These are phyloP conservation scores for Scutellaria galericulata DNA, from an alignment of 257 asterid genomes.

Conservation along the genomic window DNA sequence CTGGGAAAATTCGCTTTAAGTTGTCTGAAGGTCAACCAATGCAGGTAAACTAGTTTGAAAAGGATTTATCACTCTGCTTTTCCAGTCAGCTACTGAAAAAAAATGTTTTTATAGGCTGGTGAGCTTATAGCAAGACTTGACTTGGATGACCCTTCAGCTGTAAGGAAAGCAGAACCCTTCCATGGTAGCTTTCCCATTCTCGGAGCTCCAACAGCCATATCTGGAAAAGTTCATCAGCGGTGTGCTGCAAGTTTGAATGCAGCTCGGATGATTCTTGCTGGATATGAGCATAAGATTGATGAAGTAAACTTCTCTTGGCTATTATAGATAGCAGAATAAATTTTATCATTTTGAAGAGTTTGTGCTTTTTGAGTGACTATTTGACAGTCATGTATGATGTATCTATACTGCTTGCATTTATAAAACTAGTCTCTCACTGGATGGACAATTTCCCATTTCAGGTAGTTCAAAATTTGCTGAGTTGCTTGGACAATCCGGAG, in stretches of 20 bases:
- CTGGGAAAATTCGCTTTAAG: constrained; percentile 78
- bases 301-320: constrained; percentile 61
- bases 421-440: constrained; percentile 20
- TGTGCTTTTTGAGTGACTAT: constrained; percentile 15
- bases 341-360: constrained; percentile 8
- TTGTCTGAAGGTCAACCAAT: constrained; percentile 99
- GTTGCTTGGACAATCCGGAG: constrained; percentile 98
- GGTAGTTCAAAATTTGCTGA: constrained; percentile 94
- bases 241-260: constrained; percentile 98
- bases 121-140: constrained; percentile 97
- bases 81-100: constrained; percentile 27
- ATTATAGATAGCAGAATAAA: constrained; percentile 15
- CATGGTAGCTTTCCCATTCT: constrained; percentile 86
- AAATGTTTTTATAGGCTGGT: constrained; percentile 68
- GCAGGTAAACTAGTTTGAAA: constrained; percentile 71
- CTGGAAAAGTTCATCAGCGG: constrained; percentile 96
- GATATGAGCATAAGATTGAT: constrained; percentile 93
- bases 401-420: constrained; percentile 22
- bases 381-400: constrained; percentile 11
- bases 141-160: constrained; percentile 98
- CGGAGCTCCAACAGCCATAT: constrained; percentile 96
- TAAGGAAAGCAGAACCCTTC: constrained; percentile 96
- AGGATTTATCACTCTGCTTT: constrained; percentile 21
- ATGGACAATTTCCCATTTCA: constrained; percentile 43
- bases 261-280: constrained; percentile 97